A percentile compares a stretch with the other conserved stretches of the same genome.
These are phyloP conservation scores for Blastocystis sp. DNA, from an alignment of 352 stramenopile species.

Conservation along the genomic window DNA sequence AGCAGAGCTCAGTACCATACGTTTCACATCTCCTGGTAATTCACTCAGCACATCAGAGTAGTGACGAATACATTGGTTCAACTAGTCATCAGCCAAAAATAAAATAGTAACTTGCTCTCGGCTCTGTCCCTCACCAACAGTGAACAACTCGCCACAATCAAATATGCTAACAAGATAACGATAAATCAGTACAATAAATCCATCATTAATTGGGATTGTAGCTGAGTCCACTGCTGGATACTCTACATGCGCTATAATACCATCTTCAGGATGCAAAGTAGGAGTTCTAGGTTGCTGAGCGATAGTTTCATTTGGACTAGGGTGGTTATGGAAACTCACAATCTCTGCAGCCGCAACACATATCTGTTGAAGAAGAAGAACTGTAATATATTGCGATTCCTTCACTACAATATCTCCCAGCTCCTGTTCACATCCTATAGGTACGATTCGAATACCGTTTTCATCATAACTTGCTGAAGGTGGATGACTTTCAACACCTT, in stretches of 20 bases:
- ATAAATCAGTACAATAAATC: neutral
- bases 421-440: neutral
- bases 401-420: constrained; percentile 43
- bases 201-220: neutral
- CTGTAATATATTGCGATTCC: neutral
- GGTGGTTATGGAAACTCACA: neutral
- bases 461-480: neutral
- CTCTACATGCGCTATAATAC: neutral
- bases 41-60: constrained; percentile 35
- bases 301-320: neutral
- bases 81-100: neutral
- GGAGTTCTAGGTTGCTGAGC: neutral
- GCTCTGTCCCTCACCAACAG: neutral
- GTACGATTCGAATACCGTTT: neutral
- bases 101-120: neutral
- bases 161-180: constrained; percentile 25
- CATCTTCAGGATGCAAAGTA: neutral
- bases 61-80: neutral
- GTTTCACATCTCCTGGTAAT: constrained; percentile 12
- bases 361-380: constrained; percentile 26
- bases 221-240: neutral
- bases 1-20: neutral
- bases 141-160: constrained; percentile 38
- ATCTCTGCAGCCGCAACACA: neutral
- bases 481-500: neutral